Evolutionary conservation across 2,329 filamentous ascomycete genomes (phyloP), one percentile per base, ranked within the genome.

Genomic region (Microsporum canis): DNA sequence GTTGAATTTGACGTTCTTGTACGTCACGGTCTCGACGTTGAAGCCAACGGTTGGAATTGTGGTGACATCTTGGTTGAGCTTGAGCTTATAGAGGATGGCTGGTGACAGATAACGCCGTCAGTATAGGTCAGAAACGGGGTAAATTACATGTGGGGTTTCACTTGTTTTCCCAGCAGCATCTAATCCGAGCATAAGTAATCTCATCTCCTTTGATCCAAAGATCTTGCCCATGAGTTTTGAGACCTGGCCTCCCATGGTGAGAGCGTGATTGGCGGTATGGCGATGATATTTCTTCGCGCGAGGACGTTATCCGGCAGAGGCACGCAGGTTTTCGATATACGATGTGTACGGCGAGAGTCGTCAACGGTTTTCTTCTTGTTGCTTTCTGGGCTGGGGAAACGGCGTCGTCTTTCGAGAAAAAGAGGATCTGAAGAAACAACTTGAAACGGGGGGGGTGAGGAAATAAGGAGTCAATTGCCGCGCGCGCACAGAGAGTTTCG

Each of bases 1-100:
- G 71, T 95, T 97, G 82, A 97, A 97, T 78, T 96, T 95, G 78
- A 96, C 91, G 76, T 97, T 97, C 84, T 96, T 96, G 82, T 96
- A 96, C 68, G 91, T 95, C 71, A 97, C 91, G 3, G 91, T 95
- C 82, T 97, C 92, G 76, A 97, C 94, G 83, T 97, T 97, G 84
- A 97, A 97, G 69, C 92, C 94, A 70, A 99, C 94, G 38, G 94
- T 99, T 55, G 94, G 94, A 73, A 97, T 97, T 59, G 94, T 97
- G 64, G 94, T 97, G 71, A 97, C 91, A 73, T 95, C 91, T 81
- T 97, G 91, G 77, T 92, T 91, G 63, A 97, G 86, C 84, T 97
- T 97, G 73, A 99, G 84, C 82, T 96, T 97, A 84, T 97, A 99
- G 65, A 99, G 86, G 72, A 97, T 97, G 61, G 94, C 78, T 80